These are phyloP conservation scores for Aaosphaeria arxii DNA, from an alignment of 2,329 filamentous ascomycete species.

Conservation along the genomic window DNA sequence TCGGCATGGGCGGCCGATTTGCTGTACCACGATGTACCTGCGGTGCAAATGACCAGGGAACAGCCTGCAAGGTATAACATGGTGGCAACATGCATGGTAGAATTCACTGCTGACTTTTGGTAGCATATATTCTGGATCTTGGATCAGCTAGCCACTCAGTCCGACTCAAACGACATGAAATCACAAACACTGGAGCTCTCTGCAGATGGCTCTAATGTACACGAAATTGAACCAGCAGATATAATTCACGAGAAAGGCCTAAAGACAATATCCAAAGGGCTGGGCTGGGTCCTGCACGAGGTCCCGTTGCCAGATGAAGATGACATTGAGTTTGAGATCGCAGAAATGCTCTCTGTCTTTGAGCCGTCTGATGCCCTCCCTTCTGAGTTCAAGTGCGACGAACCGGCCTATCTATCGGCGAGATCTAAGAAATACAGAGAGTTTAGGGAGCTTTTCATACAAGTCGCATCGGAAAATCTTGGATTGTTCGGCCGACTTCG, in stretches of 20 bases:
- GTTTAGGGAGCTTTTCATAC: slow-evolving; percentile 24
- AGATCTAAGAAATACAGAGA: slow-evolving; percentile 29
- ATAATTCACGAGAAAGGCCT: slow-evolving; percentile 25
- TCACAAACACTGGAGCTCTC: slow-evolving; percentile 26
- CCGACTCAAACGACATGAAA: slow-evolving; percentile 16
- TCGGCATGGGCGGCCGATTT: slow-evolving; percentile 27
- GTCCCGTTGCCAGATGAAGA: slow-evolving; percentile 21
- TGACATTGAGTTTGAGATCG: slow-evolving; percentile 29
- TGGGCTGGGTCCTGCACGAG: slow-evolving; percentile 31
- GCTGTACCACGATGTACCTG: slow-evolving; percentile 30
- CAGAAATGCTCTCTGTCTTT: slow-evolving; percentile 36
- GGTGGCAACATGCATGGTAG: no score
- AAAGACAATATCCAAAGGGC: slow-evolving; percentile 22
- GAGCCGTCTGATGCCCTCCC: slow-evolving; percentile 34
- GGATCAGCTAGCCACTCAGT: slow-evolving; percentile 28
- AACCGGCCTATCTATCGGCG: slow-evolving; percentile 22
- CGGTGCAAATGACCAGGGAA: slow-evolving; percentile 28
- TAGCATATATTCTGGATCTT: slow-evolving; percentile 40
- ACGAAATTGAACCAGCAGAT: slow-evolving; percentile 24
- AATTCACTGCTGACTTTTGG: no score
- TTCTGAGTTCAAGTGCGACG: slow-evolving; percentile 26
- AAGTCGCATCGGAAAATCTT: slow-evolving; percentile 24
- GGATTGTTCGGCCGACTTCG: slow-evolving; percentile 25
- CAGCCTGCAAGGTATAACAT: slow-evolving; percentile 28
- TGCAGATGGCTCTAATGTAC: slow-evolving; percentile 31